Percentiles rank a stretch among this genome's conserved stretches.
Evolutionary conservation across 148 eudicot species (phyloP).

Genomic region (Rhododendron vialii): DNA sequence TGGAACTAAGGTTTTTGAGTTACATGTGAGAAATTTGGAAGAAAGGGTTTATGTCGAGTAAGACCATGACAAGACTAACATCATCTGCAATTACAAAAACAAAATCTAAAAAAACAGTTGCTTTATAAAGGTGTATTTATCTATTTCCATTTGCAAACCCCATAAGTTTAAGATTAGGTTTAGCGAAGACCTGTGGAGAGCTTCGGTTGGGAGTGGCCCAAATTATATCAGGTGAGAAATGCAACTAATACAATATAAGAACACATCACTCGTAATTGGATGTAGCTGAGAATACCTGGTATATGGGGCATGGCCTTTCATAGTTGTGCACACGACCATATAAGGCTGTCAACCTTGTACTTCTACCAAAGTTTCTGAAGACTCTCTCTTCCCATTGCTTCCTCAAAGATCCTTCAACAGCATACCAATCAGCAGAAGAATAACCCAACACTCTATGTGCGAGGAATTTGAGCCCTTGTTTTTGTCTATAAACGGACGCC

Average conservation of each 20-base stretch:
- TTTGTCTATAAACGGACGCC: slow-evolving; percentile 75
- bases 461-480: slow-evolving; percentile 84
- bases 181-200: slow-evolving; percentile 30
- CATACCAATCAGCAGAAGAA: slow-evolving; percentile 54
- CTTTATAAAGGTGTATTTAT: not conserved
- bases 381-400: slow-evolving; percentile 94
- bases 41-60: slow-evolving; percentile 78
- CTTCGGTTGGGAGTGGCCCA: slow-evolving; percentile 24
- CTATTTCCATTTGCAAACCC: not conserved
- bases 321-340: slow-evolving; percentile 27
- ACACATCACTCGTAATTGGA: not conserved
- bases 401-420: slow-evolving; percentile 65
- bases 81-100: slow-evolving; percentile 53
- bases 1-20: no score
- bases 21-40: slow-evolving; percentile 17
- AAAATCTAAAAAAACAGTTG: not conserved
- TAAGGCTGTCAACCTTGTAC: slow-evolving; percentile 54
- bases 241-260: not conserved
- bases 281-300: not conserved
- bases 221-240: not conserved
- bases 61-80: slow-evolving; percentile 71
- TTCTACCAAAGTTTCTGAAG: slow-evolving; percentile 42
- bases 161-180: not conserved
- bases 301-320: no score
- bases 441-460: slow-evolving; percentile 91